Conservation (phyloP, 306 rosid genomes). For the Rosa multiflora region DNA sequence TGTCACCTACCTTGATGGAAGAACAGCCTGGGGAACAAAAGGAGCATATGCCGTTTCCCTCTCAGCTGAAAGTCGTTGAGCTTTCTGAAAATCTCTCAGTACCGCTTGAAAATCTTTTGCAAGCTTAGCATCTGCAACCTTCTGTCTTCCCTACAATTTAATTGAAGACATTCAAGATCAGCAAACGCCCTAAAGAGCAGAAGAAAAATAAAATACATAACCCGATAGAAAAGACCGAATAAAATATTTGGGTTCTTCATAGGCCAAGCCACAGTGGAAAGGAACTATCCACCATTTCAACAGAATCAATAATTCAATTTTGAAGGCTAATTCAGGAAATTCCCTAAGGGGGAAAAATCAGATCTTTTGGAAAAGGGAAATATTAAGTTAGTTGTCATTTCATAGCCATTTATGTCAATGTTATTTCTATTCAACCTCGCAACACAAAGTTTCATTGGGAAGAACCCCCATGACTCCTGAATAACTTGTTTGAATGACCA, state of each 20-base stretch:
- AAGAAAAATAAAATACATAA: not conserved
- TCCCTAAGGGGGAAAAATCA: conserved; percentile 11
- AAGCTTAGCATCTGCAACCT: conserved; percentile 93
- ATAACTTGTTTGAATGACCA: not conserved
- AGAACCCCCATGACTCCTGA: not conserved
- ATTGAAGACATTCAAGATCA: conserved; percentile 14
- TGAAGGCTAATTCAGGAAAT: not conserved
- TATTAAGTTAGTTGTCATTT: not conserved
- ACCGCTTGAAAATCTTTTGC: conserved; percentile 97
- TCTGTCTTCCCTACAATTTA: conserved; percentile 73
- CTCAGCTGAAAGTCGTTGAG: conserved; percentile 97
- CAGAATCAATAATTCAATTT: not conserved
- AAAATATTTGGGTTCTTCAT: not conserved
- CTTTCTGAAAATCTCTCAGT: conserved; percentile 92
- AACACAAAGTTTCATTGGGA: not conserved
- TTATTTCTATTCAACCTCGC: not conserved
- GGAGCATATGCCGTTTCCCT: conserved; percentile 92
- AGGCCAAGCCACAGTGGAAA: not conserved
- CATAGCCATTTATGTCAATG: not conserved
- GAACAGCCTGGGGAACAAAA: conserved; percentile 73
- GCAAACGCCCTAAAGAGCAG: conserved; percentile 2
- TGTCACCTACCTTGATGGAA: conserved; percentile 59
- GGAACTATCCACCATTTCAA: not conserved
- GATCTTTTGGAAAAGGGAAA: not conserved
- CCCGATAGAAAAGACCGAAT: not conserved